Percentiles rank a stretch among this genome's conserved stretches.
Conservation (phyloP, 176 grass and related monocot species). For the Phyllostachys edulis region DNA sequence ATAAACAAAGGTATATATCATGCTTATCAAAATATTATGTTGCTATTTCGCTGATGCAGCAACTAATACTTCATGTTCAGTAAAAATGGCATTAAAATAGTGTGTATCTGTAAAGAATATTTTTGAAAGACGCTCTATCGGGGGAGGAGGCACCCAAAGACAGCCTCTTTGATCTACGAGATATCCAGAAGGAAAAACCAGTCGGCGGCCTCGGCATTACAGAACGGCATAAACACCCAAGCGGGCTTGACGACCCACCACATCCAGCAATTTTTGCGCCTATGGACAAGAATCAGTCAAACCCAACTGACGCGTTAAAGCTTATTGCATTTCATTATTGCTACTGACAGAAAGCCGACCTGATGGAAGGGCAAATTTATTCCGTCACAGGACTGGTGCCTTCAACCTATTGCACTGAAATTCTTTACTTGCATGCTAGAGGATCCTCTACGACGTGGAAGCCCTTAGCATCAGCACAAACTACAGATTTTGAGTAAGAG, state of each 20-base stretch:
- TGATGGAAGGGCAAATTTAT: constrained; percentile 87
- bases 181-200: no score
- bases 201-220: no score
- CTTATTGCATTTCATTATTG: constrained; percentile 9
- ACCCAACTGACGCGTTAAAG: neutral
- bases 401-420: constrained; percentile 44
- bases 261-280: no score
- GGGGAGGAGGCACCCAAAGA: no score
- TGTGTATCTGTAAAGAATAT: neutral
- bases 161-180: no score
- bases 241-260: no score
- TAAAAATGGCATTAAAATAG: neutral
- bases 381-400: constrained; percentile 68
- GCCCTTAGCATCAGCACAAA: constrained; percentile 46
- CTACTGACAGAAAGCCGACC: constrained; percentile 68
- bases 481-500: constrained; percentile 80
- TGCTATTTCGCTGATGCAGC: neutral
- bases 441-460: constrained; percentile 80
- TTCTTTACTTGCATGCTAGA: constrained; percentile 71
- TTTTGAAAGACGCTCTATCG: neutral
- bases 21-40: neutral
- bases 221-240: no score
- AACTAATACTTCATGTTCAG: constrained; percentile 18
- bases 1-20: constrained; percentile 19
- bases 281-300: no score